phyloP scores from a whole-genome alignment of 2,329 filamentous ascomycete species.

The Chalaropsis thielavioides region DNA sequence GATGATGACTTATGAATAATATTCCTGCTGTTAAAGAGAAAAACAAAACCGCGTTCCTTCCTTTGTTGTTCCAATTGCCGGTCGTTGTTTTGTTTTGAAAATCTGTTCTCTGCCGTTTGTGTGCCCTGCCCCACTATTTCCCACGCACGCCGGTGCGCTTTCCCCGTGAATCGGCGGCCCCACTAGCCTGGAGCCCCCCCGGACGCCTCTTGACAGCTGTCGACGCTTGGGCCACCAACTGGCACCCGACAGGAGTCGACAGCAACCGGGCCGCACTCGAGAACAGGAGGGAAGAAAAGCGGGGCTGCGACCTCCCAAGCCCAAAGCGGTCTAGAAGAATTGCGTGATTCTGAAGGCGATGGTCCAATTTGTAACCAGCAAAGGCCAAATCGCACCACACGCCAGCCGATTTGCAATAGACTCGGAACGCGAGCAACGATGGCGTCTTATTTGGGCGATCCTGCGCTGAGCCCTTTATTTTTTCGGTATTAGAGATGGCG shows the following conservation, averaged over 20 bases:
- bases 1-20: not conserved
- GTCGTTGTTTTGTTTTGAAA: not conserved
- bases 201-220: not conserved
- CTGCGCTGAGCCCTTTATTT: not conserved
- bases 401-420: not conserved
- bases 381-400: not conserved
- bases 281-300: slow-evolving; percentile 14
- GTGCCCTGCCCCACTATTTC: not conserved
- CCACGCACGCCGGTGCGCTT: not conserved
- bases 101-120: not conserved
- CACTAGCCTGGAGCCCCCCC: not conserved
- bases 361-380: slow-evolving; percentile 11
- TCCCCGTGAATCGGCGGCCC: not conserved
- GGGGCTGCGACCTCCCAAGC: slow-evolving; percentile 6
- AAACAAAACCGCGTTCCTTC: not conserved
- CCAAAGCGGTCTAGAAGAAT: slow-evolving; percentile 17
- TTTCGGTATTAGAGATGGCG: not conserved
- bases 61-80: not conserved
- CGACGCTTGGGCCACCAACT: slow-evolving; percentile 1
- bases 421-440: not conserved
- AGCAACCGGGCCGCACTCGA: not conserved
- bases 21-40: not conserved
- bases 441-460: not conserved
- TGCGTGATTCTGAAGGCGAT: slow-evolving; percentile 16
- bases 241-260: slow-evolving; percentile 12